phyloP scores from a whole-genome alignment of 306 rosid genomes.

The Lathyrus oleraceus region DNA sequence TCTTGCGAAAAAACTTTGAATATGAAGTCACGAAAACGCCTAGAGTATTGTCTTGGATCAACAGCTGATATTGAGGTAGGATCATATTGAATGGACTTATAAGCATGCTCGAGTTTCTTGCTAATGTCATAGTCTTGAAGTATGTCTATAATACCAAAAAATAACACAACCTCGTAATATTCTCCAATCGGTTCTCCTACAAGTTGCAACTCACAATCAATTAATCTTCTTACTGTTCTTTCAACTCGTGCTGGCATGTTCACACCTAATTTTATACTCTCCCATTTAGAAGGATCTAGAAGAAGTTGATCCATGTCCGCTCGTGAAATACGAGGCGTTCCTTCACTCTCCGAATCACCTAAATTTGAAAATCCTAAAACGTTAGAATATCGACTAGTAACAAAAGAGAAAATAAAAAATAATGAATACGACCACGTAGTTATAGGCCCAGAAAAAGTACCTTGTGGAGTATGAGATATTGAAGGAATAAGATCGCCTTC shows the following conservation, averaged over 20 bases:
- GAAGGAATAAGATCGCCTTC: constrained; percentile 67
- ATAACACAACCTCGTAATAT: constrained; percentile 72
- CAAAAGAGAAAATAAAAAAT: no score
- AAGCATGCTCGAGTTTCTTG: constrained; percentile 91
- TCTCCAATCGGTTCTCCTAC: constrained; percentile 85
- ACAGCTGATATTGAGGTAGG: constrained; percentile 86
- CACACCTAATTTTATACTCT: constrained; percentile 69
- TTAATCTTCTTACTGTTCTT: constrained; percentile 59
- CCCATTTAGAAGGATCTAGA: constrained; percentile 85
- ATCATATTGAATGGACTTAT: constrained; percentile 82
- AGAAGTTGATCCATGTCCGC: constrained; percentile 84
- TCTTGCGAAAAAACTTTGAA: constrained; percentile 67
- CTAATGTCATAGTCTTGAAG: constrained; percentile 89
- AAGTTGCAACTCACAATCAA: constrained; percentile 58
- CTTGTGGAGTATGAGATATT: constrained; percentile 54
- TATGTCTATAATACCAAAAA: constrained; percentile 78
- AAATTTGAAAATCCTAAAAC: neutral
- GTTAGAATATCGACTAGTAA: no score
- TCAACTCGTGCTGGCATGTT: constrained; percentile 91
- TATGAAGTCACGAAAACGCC: constrained; percentile 88
- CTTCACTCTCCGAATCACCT: constrained; percentile 57
- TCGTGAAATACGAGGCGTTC: constrained; percentile 59
- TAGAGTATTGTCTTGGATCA: constrained; percentile 87
- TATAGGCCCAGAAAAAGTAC: constrained; percentile 38
- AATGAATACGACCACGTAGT: no score